These are phyloP conservation scores for Meyerozyma smithsonii DNA, from an alignment of 1,139 yeast genomes.

Conservation along the genomic window DNA sequence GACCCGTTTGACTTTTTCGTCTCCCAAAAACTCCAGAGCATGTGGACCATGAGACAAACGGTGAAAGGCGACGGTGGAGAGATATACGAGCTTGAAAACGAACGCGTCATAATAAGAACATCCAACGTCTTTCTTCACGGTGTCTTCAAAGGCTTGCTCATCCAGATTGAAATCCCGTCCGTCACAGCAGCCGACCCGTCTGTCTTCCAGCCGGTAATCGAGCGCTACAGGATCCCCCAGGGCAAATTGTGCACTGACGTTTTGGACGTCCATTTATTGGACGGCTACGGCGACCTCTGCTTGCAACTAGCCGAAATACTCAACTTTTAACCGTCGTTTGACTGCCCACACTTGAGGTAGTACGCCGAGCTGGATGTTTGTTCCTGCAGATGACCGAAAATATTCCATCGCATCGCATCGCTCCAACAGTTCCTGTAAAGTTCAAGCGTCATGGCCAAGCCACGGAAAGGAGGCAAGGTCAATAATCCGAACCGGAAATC, in stretches of 20 bases:
- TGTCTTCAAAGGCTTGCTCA: constrained; percentile 61
- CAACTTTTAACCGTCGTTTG: constrained; percentile 23
- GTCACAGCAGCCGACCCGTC: constrained; percentile 10
- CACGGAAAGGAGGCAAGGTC: constrained; percentile 15
- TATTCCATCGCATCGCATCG: constrained; percentile 7
- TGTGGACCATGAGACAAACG: constrained; percentile 71
- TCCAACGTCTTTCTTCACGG: constrained; percentile 76
- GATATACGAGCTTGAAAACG: constrained; percentile 50
- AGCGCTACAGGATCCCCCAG: constrained; percentile 35
- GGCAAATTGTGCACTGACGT: constrained; percentile 36
- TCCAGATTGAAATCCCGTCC: constrained; percentile 43
- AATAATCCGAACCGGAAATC: constrained; percentile 17
- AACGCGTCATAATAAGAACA: constrained; percentile 47
- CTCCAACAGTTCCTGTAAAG: background rate
- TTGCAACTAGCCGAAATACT: constrained; percentile 44
- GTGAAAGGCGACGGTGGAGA: constrained; percentile 76
- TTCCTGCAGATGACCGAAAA: constrained; percentile 6
- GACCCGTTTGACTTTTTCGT: constrained; percentile 48
- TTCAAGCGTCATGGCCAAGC: constrained; percentile 19
- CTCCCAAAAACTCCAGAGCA: constrained; percentile 56
- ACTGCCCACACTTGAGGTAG: no score
- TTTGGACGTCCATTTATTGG: constrained; percentile 23
- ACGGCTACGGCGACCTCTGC: constrained; percentile 41
- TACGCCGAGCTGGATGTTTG: background rate
- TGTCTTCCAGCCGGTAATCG: constrained; percentile 25